These are phyloP conservation scores for Theobroma cacao DNA, from an alignment of 345 rosid genomes.

Conservation along the genomic window DNA sequence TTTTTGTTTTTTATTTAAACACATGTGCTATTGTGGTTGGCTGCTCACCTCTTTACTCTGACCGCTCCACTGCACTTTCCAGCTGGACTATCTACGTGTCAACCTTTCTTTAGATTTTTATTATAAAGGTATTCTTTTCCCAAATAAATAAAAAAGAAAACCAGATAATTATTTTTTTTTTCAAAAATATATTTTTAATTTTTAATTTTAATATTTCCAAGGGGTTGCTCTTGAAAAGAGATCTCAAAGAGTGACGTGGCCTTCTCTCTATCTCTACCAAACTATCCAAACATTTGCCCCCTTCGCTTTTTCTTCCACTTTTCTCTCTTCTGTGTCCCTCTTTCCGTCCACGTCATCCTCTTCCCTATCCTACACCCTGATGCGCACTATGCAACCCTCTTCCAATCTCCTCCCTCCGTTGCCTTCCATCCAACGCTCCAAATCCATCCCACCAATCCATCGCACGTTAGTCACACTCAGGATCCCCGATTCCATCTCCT, in stretches of 20 bases:
- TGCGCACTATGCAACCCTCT: conserved; percentile 19
- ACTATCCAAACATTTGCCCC: conserved; percentile 35
- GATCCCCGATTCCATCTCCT: background rate
- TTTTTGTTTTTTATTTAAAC: background rate
- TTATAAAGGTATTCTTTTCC: too few relatives aligned
- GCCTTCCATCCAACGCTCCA: conserved; percentile 6
- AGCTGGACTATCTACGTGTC: background rate
- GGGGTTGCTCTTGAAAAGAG: background rate
- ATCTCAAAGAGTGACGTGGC: conserved; percentile 52
- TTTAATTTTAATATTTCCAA: background rate
- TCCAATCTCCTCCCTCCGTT: conserved; percentile 27
- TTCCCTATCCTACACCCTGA: conserved; percentile 16
- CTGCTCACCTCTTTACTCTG: too few relatives aligned
- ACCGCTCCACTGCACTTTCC: background rate
- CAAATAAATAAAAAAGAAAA: too few relatives aligned
- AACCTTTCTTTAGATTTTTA: background rate
- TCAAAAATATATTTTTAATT: background rate
- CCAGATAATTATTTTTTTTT: too few relatives aligned
- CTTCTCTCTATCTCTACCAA: conserved; percentile 51
- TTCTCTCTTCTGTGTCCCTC: conserved; percentile 10
- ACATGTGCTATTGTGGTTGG: background rate
- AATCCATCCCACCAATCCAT: conserved; percentile 5
- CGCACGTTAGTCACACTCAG: conserved; percentile 6
- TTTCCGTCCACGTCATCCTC: conserved; percentile 35
- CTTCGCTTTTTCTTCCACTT: conserved; percentile 24